Conservation (phyloP, 2,329 filamentous ascomycete species). For the Cladosporium sp. region DNA sequence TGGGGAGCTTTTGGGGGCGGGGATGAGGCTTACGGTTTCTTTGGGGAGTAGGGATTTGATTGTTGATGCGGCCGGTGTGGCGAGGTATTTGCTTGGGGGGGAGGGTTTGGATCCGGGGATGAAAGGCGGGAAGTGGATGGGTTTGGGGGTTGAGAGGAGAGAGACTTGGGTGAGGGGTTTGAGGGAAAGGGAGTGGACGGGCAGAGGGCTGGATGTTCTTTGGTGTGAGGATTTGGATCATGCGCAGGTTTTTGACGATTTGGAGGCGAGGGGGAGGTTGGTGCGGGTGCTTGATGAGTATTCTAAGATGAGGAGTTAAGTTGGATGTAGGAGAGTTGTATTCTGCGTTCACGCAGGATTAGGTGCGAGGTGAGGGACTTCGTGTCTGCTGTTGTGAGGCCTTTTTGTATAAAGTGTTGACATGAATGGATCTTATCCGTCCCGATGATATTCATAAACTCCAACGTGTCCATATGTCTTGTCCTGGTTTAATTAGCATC, state of each 20-base stretch:
- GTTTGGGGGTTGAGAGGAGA: constrained; percentile 25
- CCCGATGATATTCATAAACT: too few relatives aligned
- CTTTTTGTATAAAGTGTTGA: too few relatives aligned
- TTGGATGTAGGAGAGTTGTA: too few relatives aligned
- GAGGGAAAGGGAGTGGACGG: constrained; percentile 26
- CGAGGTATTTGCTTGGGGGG: constrained; percentile 49
- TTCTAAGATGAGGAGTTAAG: constrained; percentile 5
- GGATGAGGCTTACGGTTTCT: constrained; percentile 50
- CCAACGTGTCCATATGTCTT: too few relatives aligned
- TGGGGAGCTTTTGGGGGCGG: constrained; percentile 29
- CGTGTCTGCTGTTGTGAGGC: too few relatives aligned
- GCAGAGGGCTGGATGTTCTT: constrained; percentile 50
- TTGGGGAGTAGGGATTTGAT: constrained; percentile 60
- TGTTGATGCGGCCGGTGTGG: constrained; percentile 56
- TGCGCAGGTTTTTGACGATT: constrained; percentile 54
- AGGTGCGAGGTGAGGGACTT: too few relatives aligned
- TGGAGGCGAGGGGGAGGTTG: background rate
- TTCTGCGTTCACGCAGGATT: too few relatives aligned
- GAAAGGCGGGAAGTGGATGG: constrained; percentile 25
- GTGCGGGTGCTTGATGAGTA: constrained; percentile 26
- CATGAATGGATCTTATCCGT: too few relatives aligned
- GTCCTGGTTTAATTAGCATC: too few relatives aligned
- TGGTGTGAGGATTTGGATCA: constrained; percentile 61
- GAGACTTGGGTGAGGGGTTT: constrained; percentile 24
- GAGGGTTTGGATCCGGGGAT: constrained; percentile 24